Base-by-base conservation (phyloP, 768 basidiomycete species). In the Suillus sp. region DNA sequence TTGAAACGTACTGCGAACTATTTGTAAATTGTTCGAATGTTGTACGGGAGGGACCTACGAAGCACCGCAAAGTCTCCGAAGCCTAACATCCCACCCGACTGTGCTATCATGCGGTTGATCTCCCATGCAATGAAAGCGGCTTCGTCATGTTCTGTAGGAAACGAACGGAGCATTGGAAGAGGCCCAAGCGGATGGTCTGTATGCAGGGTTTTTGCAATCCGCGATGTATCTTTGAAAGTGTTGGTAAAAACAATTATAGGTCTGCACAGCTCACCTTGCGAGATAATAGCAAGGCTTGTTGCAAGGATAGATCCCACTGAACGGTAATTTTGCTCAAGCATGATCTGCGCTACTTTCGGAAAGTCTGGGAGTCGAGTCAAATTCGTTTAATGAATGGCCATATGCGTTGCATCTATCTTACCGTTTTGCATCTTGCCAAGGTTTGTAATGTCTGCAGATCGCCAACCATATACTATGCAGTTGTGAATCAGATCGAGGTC, bases 271-370 rank as follows among this genome's bases (percentile, higher is more conserved):
- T 14, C 64, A 88, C 93, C 93, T 86, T 95, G 88, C 0, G 87
- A 78, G n/a, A 95, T 86, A 63, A 96, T 88, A 1, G 91, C 91
- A 7, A 92, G 70, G 59, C 90, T 90, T 3, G 87, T 82, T 2
- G 82, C 80, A 7, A 96, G 76, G 61, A 96, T 95, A 1, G 88
- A 80, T 0, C 81, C 87, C 0, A 92, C 93, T 1, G 92, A 94
- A 11, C 95, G 87, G 75, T 95, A 96, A 71, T 95, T 95, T 70
- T 93, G 81, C 71, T 95, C 93, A 8, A 96, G 78, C 47, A 90
- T 83, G 48, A 96, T 85, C 68, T 92, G 88, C 64, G 79, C 66
- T 0, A 88, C 87, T 1, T 79, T 75, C 0, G 81, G 74, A 70
- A 94, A 93, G 67, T 92, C 92, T 91, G 56, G 0, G 18, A 63